Percentiles rank a stretch among this genome's conserved stretches.
These are phyloP conservation scores for Trichomonas gallinae DNA, from an alignment of 208 protist species.

Conservation along the genomic window DNA sequence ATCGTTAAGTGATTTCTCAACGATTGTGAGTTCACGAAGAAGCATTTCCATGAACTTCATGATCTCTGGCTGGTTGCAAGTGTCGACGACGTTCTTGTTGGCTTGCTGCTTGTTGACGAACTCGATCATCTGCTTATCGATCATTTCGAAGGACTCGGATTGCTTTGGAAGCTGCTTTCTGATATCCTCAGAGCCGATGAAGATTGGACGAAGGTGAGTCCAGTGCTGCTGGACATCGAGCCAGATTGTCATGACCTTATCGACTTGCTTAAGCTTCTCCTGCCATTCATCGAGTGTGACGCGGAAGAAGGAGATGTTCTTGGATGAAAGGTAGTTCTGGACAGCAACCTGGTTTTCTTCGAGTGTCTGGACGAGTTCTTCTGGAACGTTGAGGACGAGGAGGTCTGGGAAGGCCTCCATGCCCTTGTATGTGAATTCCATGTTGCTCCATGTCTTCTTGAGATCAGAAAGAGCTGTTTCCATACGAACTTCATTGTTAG, in stretches of 20 bases:
- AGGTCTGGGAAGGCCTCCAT: slow-evolving; percentile 73
- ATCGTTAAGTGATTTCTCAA: slow-evolving; percentile 17
- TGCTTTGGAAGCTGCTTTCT: slow-evolving; percentile 82
- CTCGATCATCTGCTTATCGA: slow-evolving; percentile 14
- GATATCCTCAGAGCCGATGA: slow-evolving; percentile 88
- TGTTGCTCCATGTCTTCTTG: slow-evolving; percentile 67
- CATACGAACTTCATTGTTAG: slow-evolving; percentile 74
- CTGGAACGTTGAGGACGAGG: slow-evolving; percentile 20
- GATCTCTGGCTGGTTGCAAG: slow-evolving; percentile 62
- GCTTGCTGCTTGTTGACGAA: background rate
- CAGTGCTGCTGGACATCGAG: slow-evolving; percentile 85
- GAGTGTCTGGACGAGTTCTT: slow-evolving; percentile 33
- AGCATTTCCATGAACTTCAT: slow-evolving; percentile 28
- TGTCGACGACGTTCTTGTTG: slow-evolving; percentile 49
- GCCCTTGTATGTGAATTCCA: slow-evolving; percentile 67
- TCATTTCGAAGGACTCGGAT: slow-evolving; percentile 52
- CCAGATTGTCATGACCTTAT: slow-evolving; percentile 80
- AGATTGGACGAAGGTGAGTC: slow-evolving; percentile 88
- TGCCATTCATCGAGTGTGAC: slow-evolving; percentile 76
- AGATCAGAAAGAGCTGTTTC: slow-evolving; percentile 84
- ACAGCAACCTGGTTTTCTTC: slow-evolving; percentile 52
- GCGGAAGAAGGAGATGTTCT: slow-evolving; percentile 83
- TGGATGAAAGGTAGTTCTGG: slow-evolving; percentile 68
- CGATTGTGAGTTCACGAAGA: background rate
- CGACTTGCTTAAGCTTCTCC: slow-evolving; percentile 73